Conservation (phyloP, 306 rosid genomes). For the Aeschynomene evenia region DNA sequence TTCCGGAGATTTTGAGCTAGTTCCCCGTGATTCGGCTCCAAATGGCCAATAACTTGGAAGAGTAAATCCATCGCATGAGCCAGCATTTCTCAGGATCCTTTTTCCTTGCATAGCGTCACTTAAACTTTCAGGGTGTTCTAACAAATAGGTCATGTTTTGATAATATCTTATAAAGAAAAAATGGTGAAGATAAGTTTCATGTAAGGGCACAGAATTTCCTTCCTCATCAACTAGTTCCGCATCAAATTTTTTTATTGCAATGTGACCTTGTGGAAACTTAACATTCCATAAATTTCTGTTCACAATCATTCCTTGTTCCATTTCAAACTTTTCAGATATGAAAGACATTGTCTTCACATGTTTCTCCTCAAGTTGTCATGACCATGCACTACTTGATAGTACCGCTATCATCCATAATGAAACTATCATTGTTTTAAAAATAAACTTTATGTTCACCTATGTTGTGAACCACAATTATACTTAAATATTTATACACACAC, state of each 20-base stretch:
- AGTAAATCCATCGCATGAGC: background rate
- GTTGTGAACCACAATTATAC: background rate
- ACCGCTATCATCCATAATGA: background rate
- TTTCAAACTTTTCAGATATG: background rate
- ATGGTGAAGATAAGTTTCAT: conserved; percentile 18
- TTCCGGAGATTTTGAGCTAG: background rate
- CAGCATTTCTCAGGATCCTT: background rate
- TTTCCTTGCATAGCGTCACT: background rate
- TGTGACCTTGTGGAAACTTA: conserved; percentile 18
- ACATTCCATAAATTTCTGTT: background rate
- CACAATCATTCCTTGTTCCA: background rate
- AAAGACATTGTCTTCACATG: conserved; percentile 7
- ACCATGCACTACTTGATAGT: background rate
- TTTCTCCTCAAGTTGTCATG: background rate
- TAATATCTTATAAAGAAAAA: background rate
- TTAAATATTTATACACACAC: no score
- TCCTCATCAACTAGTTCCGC: conserved; percentile 22
- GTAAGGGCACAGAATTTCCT: background rate
- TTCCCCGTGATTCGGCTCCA: background rate
- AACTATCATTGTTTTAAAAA: background rate
- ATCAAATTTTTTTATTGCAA: conserved; percentile 23
- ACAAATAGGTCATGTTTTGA: background rate
- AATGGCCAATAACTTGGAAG: conserved; percentile 1
- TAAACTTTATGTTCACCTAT: background rate
- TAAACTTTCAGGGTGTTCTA: background rate